phyloP scores from a whole-genome alignment of 78 protist genomes.

The Dictyostelium firmibasis region DNA sequence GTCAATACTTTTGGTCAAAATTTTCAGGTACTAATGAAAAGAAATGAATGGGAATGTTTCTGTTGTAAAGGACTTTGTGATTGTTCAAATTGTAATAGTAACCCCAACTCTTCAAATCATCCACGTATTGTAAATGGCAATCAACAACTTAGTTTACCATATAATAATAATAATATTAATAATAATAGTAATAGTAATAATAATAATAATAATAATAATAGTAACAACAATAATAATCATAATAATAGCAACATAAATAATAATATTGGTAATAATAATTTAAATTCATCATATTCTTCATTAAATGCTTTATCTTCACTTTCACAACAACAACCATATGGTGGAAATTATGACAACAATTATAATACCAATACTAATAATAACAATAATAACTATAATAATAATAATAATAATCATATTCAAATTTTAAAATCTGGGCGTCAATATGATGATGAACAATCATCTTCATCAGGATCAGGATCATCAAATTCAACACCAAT shows the following conservation, averaged over 20 bases:
- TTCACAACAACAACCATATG: neutral
- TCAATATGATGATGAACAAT: neutral
- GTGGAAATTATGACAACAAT: neutral
- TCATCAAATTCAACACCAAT: neutral
- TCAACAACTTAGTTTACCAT: neutral
- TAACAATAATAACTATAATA: neutral
- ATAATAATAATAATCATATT: neutral
- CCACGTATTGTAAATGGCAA: neutral
- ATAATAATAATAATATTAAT: constrained; percentile 16
- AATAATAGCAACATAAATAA: neutral
- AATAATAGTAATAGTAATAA: neutral
- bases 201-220: neutral
- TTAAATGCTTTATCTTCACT: neutral
- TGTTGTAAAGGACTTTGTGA: constrained; percentile 31
- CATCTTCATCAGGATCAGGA: neutral
- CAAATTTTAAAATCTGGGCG: neutral
- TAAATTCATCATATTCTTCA: neutral
- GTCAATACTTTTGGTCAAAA: neutral
- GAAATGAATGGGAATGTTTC: constrained; percentile 56
- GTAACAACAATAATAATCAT: neutral
- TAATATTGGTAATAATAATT: neutral
- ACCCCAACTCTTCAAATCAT: neutral
- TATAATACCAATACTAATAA: neutral
- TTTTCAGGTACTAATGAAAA: neutral
- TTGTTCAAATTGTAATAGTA: constrained; percentile 13